Evolutionary conservation across 129 eudicot species (phyloP).

Genomic region (Saussurea involucrata): DNA sequence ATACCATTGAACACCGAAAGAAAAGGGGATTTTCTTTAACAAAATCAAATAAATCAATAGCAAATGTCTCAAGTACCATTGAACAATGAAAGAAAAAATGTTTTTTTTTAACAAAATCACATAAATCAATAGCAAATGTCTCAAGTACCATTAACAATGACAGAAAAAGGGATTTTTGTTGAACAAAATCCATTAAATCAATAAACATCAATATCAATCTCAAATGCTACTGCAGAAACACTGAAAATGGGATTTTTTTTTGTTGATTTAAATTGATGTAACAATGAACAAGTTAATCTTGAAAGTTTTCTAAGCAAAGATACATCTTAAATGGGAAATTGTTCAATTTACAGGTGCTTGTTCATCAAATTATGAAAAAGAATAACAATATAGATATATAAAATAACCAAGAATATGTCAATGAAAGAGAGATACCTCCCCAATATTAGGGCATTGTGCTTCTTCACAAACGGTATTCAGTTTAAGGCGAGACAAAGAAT

Average conservation of each 20-base stretch:
- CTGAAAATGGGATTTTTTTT: background rate
- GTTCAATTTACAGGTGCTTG: background rate
- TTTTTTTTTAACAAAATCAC: background rate
- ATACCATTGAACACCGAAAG: background rate
- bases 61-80: background rate
- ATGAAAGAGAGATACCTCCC: conserved; percentile 48
- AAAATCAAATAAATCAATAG: background rate
- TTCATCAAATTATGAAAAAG: background rate
- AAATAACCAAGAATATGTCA: background rate
- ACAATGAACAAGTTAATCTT: too few relatives aligned
- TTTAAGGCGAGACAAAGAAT: conserved; percentile 59
- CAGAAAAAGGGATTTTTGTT: background rate
- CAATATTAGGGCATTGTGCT: conserved; percentile 97
- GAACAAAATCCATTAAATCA: background rate
- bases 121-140: background rate
- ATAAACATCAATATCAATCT: background rate
- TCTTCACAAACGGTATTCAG: conserved; percentile 90
- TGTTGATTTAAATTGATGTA: background rate
- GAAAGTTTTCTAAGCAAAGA: background rate
- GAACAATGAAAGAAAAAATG: background rate
- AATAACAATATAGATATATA: background rate
- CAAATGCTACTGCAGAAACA: background rate
- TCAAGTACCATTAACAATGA: background rate
- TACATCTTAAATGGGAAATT: background rate
- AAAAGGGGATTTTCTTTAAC: background rate